Evolutionary conservation across 2,329 filamentous ascomycete genomes (phyloP), one percentile per base, ranked within the genome.

Genomic region (Fusarium goolgardi): DNA sequence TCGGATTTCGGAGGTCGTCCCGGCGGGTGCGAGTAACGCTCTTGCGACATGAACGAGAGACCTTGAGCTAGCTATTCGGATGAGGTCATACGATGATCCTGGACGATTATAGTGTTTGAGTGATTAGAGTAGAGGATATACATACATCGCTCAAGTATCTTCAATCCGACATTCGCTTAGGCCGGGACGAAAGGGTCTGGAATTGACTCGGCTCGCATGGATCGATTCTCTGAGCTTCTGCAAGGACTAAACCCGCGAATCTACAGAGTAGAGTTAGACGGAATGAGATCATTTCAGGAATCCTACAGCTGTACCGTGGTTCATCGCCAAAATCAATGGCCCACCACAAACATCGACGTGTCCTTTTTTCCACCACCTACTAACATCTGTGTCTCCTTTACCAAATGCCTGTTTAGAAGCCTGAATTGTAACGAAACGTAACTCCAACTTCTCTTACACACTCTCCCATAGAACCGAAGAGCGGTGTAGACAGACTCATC

Each of bases 1-100:
- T 72, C 29, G 46, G 54, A 72, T 65, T 39, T 54, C 65, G 41
- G 55, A 64, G 47, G 49, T 35, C 59, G 23, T 52, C 23, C 44
- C 44, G 44, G 27, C 35, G 39, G 40, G 50, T 58, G 27, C 55
- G 57, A 65, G 57, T 32, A 56, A 63, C 55, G 23, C 35, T 25
- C n/a, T 27, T 29, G 21, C 16, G 10, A 62, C 34, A 18, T 20
- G 21, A 20, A 15, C n/a, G 4, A 15, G 6, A 44, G 21, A 10
- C 9, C 29, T 29, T 21, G 4, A 12, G 3, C 10, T 10, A 11
- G 9, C 5, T 27, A n/a, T 16, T 11, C 2, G 13, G 6, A 7
- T 41, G 21, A 41, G 11, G 10, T 4, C 2, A 39, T 29, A 15
- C 9, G 7, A 12, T 3, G 3, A 5, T 6, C 6, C 3, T 10